Evolutionary conservation across 257 asterid genomes (phyloP).

Genomic region (Nicotiana benthamiana): DNA sequence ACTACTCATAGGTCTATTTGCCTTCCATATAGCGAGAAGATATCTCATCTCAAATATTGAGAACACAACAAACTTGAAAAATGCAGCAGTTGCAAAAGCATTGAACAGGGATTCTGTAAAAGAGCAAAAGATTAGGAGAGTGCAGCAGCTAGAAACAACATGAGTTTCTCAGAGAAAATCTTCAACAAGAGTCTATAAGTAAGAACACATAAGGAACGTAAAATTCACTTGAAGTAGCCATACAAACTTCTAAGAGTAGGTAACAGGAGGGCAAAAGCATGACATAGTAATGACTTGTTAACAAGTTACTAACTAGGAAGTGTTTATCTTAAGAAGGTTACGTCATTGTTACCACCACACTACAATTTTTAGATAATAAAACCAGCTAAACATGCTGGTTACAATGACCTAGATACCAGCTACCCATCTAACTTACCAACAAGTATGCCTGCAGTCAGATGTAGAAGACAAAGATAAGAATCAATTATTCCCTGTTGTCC

Average conservation of each 20-base stretch:
- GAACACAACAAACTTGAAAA: slow-evolving; percentile 97
- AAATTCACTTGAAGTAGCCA: background rate
- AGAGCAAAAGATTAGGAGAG: background rate
- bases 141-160: background rate
- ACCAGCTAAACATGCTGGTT: background rate
- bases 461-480: slow-evolving; percentile 92
- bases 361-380: background rate
- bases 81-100: slow-evolving; percentile 97
- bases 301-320: background rate
- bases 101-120: slow-evolving; percentile 85
- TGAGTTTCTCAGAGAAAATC: background rate
- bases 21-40: slow-evolving; percentile 97
- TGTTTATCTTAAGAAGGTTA: background rate
- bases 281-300: background rate
- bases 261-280: background rate
- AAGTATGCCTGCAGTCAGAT: slow-evolving; percentile 95
- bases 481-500: slow-evolving; percentile 99
- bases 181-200: background rate
- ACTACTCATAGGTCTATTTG: slow-evolving; percentile 60
- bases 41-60: slow-evolving; percentile 97
- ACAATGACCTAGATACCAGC: background rate
- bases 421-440: slow-evolving; percentile 55
- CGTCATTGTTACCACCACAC: background rate
- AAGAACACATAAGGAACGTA: background rate
- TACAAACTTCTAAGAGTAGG: background rate